phyloP scores from a whole-genome alignment of 371 early-diverging fungal genomes.

The Umbelopsis sp. region DNA sequence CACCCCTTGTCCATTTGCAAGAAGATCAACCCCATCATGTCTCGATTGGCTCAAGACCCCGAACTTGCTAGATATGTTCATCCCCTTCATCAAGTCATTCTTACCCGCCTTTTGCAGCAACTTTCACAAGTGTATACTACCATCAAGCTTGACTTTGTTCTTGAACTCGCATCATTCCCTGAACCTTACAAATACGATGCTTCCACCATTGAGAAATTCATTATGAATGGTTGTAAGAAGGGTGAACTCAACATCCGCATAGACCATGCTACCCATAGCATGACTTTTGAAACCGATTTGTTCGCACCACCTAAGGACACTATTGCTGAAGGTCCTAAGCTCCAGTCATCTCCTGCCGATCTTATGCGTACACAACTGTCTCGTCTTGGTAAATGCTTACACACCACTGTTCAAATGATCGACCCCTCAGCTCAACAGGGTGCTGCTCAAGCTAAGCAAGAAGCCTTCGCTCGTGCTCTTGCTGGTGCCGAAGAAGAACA shows the following conservation, averaged over 20 bases:
- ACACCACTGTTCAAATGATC: slow-evolving; percentile 84
- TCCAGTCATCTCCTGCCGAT: slow-evolving; percentile 88
- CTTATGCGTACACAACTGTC: slow-evolving; percentile 85
- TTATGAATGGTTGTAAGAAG: slow-evolving; percentile 96
- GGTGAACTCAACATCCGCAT: slow-evolving; percentile 95
- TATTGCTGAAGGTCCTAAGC: slow-evolving; percentile 80
- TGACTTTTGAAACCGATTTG: slow-evolving; percentile 90
- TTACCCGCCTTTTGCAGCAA: slow-evolving; percentile 93
- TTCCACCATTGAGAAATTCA: slow-evolving; percentile 92
- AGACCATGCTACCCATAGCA: slow-evolving; percentile 88
- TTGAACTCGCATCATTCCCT: slow-evolving; percentile 87
- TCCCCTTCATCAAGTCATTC: slow-evolving; percentile 92
- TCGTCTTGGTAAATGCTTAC: slow-evolving; percentile 75
- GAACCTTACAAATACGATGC: slow-evolving; percentile 85
- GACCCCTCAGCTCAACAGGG: slow-evolving; percentile 76
- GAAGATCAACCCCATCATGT: slow-evolving; percentile 87
- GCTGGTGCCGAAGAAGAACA: slow-evolving; percentile 83
- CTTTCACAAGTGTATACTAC: slow-evolving; percentile 96
- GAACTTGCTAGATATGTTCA: slow-evolving; percentile 88
- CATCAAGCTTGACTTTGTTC: slow-evolving; percentile 91
- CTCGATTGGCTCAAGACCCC: slow-evolving; percentile 70
- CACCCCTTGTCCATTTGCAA: slow-evolving; percentile 97
- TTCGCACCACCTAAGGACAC: slow-evolving; percentile 72
- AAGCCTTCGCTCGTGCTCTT: slow-evolving; percentile 68
- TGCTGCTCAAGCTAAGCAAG: slow-evolving; percentile 65